Percentiles rank a stretch among this genome's conserved stretches.
Evolutionary conservation across 1,284 basidiomycete species (phyloP).

Genomic region (Cutaneotrichosporon cutaneum): DNA sequence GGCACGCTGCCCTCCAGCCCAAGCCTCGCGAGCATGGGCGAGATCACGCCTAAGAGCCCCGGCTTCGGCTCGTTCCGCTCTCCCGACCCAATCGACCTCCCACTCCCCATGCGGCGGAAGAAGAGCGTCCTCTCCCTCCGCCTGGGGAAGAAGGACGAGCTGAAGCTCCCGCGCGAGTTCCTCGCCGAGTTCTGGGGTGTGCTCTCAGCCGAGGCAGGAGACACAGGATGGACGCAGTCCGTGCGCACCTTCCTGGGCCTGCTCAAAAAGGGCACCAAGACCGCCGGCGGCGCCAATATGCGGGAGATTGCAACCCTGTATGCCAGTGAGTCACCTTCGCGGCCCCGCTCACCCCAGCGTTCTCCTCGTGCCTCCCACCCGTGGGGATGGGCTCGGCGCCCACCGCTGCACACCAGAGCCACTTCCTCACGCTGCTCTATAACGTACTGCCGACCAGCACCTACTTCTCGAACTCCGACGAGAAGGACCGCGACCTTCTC

Average conservation of each 20-base stretch:
- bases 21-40: neutral
- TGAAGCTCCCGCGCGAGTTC: conserved; percentile 50
- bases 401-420: conserved; percentile 35
- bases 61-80: conserved; percentile 10
- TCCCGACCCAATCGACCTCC: conserved; percentile 18
- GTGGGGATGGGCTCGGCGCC: conserved; percentile 23
- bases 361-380: conserved; percentile 34
- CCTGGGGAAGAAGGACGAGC: conserved; percentile 32
- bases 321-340: conserved; percentile 33
- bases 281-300: conserved; percentile 44
- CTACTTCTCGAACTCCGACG: conserved; percentile 36
- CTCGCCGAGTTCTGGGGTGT: conserved; percentile 46
- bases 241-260: conserved; percentile 39
- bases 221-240: conserved; percentile 38
- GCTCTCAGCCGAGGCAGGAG: conserved; percentile 43
- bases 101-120: conserved; percentile 13
- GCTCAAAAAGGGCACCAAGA: conserved; percentile 48
- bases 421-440: conserved; percentile 37
- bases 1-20: conserved; percentile 16
- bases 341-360: conserved; percentile 25
- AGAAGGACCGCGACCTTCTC: conserved; percentile 48
- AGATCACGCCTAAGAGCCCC: conserved; percentile 1
- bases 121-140: conserved; percentile 32
- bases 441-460: conserved; percentile 36
- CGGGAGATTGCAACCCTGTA: conserved; percentile 43